These are phyloP conservation scores for Areca catechu DNA, from an alignment of 176 grass and related monocot genomes.

Conservation along the genomic window DNA sequence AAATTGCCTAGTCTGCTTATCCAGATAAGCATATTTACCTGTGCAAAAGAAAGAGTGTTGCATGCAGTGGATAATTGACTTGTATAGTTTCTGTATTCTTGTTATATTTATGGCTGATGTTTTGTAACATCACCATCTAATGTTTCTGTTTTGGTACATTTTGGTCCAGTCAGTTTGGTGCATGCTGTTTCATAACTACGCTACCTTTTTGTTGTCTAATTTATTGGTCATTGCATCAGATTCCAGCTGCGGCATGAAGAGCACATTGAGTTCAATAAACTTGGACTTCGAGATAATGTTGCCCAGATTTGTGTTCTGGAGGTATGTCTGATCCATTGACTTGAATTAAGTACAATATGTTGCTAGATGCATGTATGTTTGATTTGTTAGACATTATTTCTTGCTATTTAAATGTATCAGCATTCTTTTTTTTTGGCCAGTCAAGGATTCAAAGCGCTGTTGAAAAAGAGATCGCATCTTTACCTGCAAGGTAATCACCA, in stretches of 20 bases:
- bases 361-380: not conserved
- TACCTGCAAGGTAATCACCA: slow-evolving; percentile 41
- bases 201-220: no score
- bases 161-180: no score
- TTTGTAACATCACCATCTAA: no score
- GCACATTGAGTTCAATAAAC: slow-evolving; percentile 72
- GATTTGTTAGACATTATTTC: not conserved
- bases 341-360: not conserved
- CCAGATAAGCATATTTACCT: no score
- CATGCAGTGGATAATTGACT: no score
- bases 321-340: slow-evolving; percentile 30
- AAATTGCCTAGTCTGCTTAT: no score
- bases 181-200: no score
- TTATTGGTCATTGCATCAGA: slow-evolving; percentile 20
- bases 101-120: no score
- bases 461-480: slow-evolving; percentile 35
- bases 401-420: not conserved
- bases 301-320: slow-evolving; percentile 94
- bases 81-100: no score
- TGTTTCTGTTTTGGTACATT: no score
- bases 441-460: slow-evolving; percentile 26
- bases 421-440: slow-evolving; percentile 32
- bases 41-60: no score
- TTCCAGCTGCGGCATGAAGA: slow-evolving; percentile 67
- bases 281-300: slow-evolving; percentile 91